phyloP scores from a whole-genome alignment of 2,329 filamentous ascomycete species.

The Akanthomyces muscarius region DNA sequence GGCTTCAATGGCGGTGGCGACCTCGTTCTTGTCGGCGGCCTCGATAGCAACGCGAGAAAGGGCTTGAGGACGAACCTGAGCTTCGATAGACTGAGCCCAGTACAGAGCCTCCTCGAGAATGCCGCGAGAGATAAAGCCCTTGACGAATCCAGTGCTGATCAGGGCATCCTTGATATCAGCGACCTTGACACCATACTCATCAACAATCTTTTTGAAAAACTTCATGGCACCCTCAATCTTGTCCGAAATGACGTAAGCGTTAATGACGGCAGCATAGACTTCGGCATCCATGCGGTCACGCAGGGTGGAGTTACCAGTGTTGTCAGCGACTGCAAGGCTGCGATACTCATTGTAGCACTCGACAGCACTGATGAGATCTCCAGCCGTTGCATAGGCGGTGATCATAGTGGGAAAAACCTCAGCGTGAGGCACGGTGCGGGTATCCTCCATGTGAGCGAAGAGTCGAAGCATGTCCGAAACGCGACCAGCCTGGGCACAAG shows the following conservation, averaged over 20 bases:
- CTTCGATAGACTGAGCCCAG: conserved; percentile 64
- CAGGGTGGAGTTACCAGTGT: conserved; percentile 66
- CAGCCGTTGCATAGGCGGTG: conserved; percentile 77
- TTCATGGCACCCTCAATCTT: conserved; percentile 76
- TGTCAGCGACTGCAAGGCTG: conserved; percentile 76
- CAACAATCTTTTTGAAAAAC: conserved; percentile 77
- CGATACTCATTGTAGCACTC: conserved; percentile 97
- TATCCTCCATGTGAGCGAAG: conserved; percentile 86
- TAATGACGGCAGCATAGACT: conserved; percentile 88
- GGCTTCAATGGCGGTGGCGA: conserved; percentile 62
- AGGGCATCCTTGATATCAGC: conserved; percentile 67
- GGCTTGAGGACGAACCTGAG: conserved; percentile 54
- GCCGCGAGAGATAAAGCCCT: conserved; percentile 67
- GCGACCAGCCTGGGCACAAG: conserved; percentile 77
- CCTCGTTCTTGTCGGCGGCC: conserved; percentile 76
- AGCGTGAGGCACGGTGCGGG: conserved; percentile 68
- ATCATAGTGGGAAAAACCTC: conserved; percentile 92
- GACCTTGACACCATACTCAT: conserved; percentile 55
- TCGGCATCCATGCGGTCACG: conserved; percentile 72
- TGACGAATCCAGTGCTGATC: conserved; percentile 70
- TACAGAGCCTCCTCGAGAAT: conserved; percentile 69
- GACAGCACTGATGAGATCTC: conserved; percentile 82
- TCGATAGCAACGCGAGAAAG: conserved; percentile 70
- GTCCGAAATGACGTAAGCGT: conserved; percentile 79
- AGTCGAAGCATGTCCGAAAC: conserved; percentile 86